These are phyloP conservation scores for Rhizoclosmatium sp. DNA, from an alignment of 192 early-diverging fungal species.

Conservation along the genomic window DNA sequence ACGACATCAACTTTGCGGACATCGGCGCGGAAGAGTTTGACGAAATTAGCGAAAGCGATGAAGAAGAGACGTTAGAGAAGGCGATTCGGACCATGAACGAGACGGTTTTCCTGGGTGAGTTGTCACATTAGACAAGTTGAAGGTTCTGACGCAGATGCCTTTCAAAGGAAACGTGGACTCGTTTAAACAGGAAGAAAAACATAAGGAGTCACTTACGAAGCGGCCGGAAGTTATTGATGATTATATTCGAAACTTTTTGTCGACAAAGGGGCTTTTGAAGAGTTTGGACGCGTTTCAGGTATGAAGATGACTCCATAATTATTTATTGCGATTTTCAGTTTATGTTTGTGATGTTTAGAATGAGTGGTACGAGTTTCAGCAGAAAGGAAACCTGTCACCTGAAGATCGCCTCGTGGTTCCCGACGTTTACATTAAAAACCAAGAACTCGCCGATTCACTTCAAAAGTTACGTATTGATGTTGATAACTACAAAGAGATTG, in stretches of 20 bases:
- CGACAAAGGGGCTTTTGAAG: conserved; percentile 57
- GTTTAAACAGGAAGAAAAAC: conserved; percentile 41
- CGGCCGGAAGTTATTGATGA: conserved; percentile 68
- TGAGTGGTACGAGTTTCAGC: conserved; percentile 67
- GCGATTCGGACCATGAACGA: conserved; percentile 59
- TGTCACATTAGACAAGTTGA: background rate
- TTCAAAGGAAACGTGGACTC: conserved; percentile 22
- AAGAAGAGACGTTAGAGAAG: conserved; percentile 59
- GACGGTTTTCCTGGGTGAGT: conserved; percentile 45
- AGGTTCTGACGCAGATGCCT: background rate
- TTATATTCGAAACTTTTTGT: conserved; percentile 64
- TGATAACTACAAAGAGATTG: conserved; percentile 65
- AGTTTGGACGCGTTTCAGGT: conserved; percentile 68
- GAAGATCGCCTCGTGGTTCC: conserved; percentile 61
- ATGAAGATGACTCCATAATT: conserved; percentile 17
- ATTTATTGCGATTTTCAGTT: background rate
- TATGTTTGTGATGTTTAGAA: conserved; percentile 42
- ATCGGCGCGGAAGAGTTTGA: conserved; percentile 59
- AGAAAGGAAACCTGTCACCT: conserved; percentile 51
- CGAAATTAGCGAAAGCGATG: conserved; percentile 51
- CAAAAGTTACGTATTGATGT: conserved; percentile 58
- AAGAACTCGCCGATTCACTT: conserved; percentile 59
- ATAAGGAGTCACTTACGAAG: conserved; percentile 43
- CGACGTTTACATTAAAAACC: conserved; percentile 64
- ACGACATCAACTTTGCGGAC: conserved; percentile 51